A percentile compares a stretch with the other conserved stretches of the same genome.
These are phyloP conservation scores for Mucor sp. DNA, from an alignment of 371 early-diverging fungal species.

Conservation along the genomic window DNA sequence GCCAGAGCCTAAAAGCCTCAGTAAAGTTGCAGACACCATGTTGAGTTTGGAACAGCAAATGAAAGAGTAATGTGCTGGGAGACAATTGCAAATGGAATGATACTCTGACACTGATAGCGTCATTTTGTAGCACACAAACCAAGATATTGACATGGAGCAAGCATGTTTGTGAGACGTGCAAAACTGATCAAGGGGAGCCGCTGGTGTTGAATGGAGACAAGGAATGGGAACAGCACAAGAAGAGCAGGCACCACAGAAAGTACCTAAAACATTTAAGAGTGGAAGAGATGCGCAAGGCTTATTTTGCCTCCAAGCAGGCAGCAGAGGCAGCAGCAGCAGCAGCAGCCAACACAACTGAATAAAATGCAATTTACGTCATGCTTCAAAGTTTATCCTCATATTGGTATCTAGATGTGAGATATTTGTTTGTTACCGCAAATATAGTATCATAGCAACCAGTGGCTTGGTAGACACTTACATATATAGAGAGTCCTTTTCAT, in stretches of 20 bases:
- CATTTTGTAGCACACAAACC: constrained; percentile 40
- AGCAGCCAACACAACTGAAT: not conserved
- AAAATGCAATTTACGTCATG: not conserved
- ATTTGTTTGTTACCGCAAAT: not conserved
- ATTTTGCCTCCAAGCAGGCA: constrained; percentile 14
- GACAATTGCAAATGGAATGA: no score
- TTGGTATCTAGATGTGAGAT: not conserved
- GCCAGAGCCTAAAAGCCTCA: constrained; percentile 44
- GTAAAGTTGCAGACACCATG: constrained; percentile 39
- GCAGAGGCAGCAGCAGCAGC: not conserved
- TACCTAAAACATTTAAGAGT: constrained; percentile 29
- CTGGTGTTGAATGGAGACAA: constrained; percentile 69
- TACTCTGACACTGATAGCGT: constrained; percentile 1
- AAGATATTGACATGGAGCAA: constrained; percentile 65
- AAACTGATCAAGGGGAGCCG: constrained; percentile 39
- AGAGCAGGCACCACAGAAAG: constrained; percentile 65
- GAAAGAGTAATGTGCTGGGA: constrained; percentile 32
- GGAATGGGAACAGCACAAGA: constrained; percentile 69
- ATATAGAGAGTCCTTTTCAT: no score
- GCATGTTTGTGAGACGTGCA: constrained; percentile 65
- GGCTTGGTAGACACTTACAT: no score
- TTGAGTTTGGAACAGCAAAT: constrained; percentile 25
- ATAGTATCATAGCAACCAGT: no score
- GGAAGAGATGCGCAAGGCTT: constrained; percentile 20
- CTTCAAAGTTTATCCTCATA: not conserved